These are phyloP conservation scores for Lycium ferocissimum DNA, from an alignment of 257 asterid species.

Conservation along the genomic window DNA sequence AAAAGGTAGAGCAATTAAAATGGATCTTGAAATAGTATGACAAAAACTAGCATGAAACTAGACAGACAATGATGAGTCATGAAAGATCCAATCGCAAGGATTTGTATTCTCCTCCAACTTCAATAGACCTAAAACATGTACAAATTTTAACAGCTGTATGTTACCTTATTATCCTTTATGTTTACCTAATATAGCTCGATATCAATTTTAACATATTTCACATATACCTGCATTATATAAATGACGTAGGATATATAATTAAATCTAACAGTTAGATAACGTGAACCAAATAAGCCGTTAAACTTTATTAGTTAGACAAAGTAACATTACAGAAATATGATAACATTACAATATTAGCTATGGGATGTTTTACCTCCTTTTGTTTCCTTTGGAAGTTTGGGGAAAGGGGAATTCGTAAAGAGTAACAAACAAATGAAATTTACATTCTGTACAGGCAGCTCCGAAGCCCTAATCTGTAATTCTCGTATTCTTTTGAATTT, in stretches of 20 bases:
- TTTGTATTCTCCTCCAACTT: background rate
- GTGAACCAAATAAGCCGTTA: background rate
- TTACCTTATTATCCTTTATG: background rate
- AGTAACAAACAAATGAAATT: background rate
- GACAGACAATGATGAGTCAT: background rate
- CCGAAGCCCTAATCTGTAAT: background rate
- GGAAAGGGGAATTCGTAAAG: conserved; percentile 3
- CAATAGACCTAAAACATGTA: background rate
- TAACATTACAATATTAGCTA: background rate
- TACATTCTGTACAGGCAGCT: conserved; percentile 24
- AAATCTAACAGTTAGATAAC: background rate
- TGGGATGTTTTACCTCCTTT: background rate
- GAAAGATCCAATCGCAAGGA: background rate
- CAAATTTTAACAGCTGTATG: background rate
- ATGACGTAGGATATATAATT: background rate
- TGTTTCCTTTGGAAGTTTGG: background rate
- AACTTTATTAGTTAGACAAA: background rate
- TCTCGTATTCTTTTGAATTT: background rate
- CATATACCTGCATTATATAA: background rate
- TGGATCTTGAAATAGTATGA: background rate
- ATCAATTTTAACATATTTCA: background rate
- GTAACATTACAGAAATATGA: background rate
- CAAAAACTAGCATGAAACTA: background rate
- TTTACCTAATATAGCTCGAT: background rate
- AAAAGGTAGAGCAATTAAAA: background rate